phyloP scores from a whole-genome alignment of 495 filamentous ascomycete species.

The Schizothecium vesticola region DNA sequence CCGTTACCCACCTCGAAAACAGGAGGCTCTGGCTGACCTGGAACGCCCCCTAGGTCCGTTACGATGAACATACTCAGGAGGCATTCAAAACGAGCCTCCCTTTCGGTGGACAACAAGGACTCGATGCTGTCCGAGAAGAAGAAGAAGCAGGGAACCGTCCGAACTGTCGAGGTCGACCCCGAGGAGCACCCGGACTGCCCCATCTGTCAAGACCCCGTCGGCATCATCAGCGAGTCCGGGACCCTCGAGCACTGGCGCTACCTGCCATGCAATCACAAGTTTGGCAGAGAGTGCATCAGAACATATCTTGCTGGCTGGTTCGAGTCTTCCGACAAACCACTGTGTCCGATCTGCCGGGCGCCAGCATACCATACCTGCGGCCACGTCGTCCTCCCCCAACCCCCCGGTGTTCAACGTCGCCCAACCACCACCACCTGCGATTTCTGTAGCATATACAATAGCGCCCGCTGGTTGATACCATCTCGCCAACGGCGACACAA shows the following conservation, averaged over 20 bases:
- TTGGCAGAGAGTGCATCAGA: conserved; percentile 44
- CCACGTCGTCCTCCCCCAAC: conserved; percentile 31
- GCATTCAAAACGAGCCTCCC: conserved; percentile 5
- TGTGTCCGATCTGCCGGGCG: neutral
- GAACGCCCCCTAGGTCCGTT: neutral
- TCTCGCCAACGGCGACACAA: neutral
- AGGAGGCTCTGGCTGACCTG: neutral
- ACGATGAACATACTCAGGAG: neutral
- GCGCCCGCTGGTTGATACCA: neutral
- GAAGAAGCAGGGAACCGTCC: neutral
- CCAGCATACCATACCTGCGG: conserved; percentile 36
- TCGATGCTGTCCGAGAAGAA: conserved; percentile 12
- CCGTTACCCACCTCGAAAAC: neutral
- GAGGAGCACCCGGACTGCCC: conserved; percentile 22
- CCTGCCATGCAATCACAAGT: conserved; percentile 42
- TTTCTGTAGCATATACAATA: neutral
- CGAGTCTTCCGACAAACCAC: conserved; percentile 35
- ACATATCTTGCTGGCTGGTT: conserved; percentile 37
- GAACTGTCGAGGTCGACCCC: conserved; percentile 19
- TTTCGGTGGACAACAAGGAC: conserved; percentile 8
- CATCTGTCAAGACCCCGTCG: conserved; percentile 42
- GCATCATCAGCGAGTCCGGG: conserved; percentile 31
- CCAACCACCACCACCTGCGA: neutral
- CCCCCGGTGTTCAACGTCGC: conserved; percentile 1
- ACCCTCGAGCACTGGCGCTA: conserved; percentile 36